These are phyloP conservation scores for Raphidocelis subcapitata DNA, from an alignment of 139 green algal genomes.

Conservation along the genomic window DNA sequence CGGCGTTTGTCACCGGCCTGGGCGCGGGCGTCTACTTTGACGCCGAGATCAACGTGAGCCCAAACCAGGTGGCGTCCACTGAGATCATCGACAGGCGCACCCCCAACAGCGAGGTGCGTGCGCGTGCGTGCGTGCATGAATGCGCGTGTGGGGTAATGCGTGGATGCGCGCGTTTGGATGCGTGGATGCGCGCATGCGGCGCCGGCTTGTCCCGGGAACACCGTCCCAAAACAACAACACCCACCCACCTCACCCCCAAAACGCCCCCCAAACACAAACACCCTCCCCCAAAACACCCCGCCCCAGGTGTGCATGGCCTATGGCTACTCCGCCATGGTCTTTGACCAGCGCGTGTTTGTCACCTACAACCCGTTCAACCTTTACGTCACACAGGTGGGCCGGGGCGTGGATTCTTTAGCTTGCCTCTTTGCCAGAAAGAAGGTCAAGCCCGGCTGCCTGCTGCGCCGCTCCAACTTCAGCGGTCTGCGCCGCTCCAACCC, in stretches of 20 bases:
- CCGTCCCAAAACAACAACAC: too few relatives aligned
- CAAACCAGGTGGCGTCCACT: constrained; percentile 75
- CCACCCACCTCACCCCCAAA: too few relatives aligned
- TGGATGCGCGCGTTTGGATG: too few relatives aligned
- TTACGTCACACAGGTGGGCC: constrained; percentile 30
- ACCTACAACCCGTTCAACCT: constrained; percentile 94
- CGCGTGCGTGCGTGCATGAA: too few relatives aligned
- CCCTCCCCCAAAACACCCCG: too few relatives aligned
- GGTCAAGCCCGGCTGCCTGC: constrained; percentile 96
- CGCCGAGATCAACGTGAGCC: constrained; percentile 49
- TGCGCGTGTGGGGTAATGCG: too few relatives aligned
- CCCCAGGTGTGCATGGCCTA: constrained; percentile 97
- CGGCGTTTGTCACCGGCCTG: constrained; percentile 89
- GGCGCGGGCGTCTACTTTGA: constrained; percentile 79
- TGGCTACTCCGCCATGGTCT: constrained; percentile 97
- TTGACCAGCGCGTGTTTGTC: constrained; percentile 97
- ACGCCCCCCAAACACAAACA: too few relatives aligned
- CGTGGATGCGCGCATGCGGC: too few relatives aligned
- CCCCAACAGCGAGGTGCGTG: constrained; percentile 90
- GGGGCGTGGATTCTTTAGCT: not conserved
- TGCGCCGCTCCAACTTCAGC: constrained; percentile 89
- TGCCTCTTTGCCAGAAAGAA: constrained; percentile 42
- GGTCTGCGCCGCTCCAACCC: too few relatives aligned
- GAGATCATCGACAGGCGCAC: constrained; percentile 95
- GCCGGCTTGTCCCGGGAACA: too few relatives aligned